phyloP scores from a whole-genome alignment of 23 red algal genomes.

The Gracilaria domingensis region DNA sequence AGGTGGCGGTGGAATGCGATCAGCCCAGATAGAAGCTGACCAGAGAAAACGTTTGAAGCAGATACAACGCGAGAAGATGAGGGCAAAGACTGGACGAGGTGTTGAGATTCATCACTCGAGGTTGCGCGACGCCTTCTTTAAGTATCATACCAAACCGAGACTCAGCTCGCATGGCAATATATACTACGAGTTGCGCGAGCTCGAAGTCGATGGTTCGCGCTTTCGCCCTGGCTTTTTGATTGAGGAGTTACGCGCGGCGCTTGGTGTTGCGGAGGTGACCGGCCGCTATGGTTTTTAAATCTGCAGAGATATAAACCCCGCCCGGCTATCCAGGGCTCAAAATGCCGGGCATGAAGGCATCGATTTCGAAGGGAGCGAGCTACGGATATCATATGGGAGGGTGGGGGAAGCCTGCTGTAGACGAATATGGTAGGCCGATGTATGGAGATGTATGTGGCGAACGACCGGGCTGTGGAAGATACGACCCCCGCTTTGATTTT shows the following conservation, averaged over 20 bases:
- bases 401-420: conserved; percentile 89
- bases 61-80: conserved; percentile 82
- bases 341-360: conserved; percentile 85
- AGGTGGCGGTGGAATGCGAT: conserved; percentile 77
- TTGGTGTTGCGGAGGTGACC: conserved; percentile 75
- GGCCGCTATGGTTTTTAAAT: conserved; percentile 81
- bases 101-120: conserved; percentile 68
- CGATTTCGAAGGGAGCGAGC: conserved; percentile 77
- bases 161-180: conserved; percentile 86
- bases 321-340: conserved; percentile 79
- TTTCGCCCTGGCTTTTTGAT: conserved; percentile 83
- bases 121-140: conserved; percentile 92
- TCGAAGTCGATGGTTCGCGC: conserved; percentile 64
- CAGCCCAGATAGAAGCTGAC: conserved; percentile 78
- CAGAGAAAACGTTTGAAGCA: conserved; percentile 87
- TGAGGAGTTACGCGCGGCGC: conserved; percentile 74
- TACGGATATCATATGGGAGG: conserved; percentile 85
- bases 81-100: conserved; percentile 78
- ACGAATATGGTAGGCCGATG: conserved; percentile 71
- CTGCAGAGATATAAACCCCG: conserved; percentile 94
- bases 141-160: conserved; percentile 87
- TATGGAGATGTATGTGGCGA: conserved; percentile 88
- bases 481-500: conserved; percentile 46
- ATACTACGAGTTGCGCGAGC: conserved; percentile 95
- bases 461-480: conserved; percentile 56